Evolutionary conservation across 768 basidiomycete genomes (phyloP), one percentile per base, ranked within the genome.

Genomic region (Astraeus odoratus): DNA sequence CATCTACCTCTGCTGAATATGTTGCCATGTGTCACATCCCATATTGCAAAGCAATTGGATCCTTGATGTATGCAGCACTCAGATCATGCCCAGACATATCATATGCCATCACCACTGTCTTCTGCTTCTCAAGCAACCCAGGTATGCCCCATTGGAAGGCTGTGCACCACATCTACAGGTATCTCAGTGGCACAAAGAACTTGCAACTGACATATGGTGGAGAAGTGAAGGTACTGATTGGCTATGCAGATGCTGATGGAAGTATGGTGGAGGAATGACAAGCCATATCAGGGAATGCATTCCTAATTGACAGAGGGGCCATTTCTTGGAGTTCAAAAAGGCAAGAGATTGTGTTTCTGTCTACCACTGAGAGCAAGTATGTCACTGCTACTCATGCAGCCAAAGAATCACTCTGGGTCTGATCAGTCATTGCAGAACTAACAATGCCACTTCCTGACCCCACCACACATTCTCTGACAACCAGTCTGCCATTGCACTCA

Each of bases 341-440:
- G 33, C 69, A 74, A 43, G 49, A 54, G 1, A 55, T 67, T 20
- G 53, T 69, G 7, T 56, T 63, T 3, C 58, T 67, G 5, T 71
- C 69, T 2, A 68, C 59, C 1, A 63, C 65, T 5, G 64, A 71
- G 46, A 57, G 61, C 5, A 63, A n/a, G n/a, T n/a, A n/a, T n/a
- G n/a, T n/a, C n/a, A n/a, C n/a, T n/a, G n/a, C n/a, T n/a, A n/a
- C n/a, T 51, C 62, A 70, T 40, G 56, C 64, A 12, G 23, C 51
- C 5, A 61, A 66, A 38, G 63, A 69, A 39, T 41, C 42, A 2
- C 30, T 55, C 1, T 60, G 58, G 55, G 29, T 55, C 18, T 15
- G 10, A 7, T 33, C 42, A 10, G 33, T 58, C 13, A 34, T 55
- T 7, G 9, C 6, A 6, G 47, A 58, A 27, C 12, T 58, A 10